Evolutionary conservation across 768 basidiomycete species (phyloP), one percentile per base, ranked within the genome.

Genomic region (Leucocoprinus leucothites): DNA sequence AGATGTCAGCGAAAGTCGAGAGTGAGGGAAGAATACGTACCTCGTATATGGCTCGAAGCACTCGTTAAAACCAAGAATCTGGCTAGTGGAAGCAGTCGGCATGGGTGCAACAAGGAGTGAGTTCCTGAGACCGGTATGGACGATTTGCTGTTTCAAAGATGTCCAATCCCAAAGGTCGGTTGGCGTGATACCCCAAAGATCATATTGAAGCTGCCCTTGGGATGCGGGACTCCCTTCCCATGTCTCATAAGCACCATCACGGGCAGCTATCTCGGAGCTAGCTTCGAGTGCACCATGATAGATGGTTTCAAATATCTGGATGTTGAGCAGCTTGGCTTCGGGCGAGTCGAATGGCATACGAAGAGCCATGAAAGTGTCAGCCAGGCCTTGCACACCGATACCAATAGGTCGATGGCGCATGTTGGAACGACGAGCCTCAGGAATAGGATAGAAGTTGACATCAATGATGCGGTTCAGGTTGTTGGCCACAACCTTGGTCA

Each of bases 11-110:
- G 66, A 9, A 4, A 3, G 28, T 13, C 35, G 67, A 53, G 18
- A n/a, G 28, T 8, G 47, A 51, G 45, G 36, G 53, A 0, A 34
- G 18, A 36, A n/a, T 13, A 67, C 79, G 44, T 60, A 89, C 87
- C 86, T 91, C 0, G 96, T 98, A 72, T 98, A 99, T 1, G 97
- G 94, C 73, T 99, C 97, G 70, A 99, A 98, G 73, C 96, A 98
- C 64, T 98, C 97, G 70, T 98, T 99, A 78, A 90, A 90, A 41
- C 97, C 97, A 48, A 98, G 80, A 64, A 99, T 99, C 74, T 98
- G 97, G 71, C 91, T 94, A 2, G 97, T 99, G 21, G 94, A 96
- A 1, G 97, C 97, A 28, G 97, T 99, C 1, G 97, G 97, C 97
- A 99, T 99, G n/a, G 96, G 96, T 0, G 96, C 87, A 57, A 91